phyloP scores from a whole-genome alignment of 129 eudicot genomes.

The Flaveria robusta region DNA sequence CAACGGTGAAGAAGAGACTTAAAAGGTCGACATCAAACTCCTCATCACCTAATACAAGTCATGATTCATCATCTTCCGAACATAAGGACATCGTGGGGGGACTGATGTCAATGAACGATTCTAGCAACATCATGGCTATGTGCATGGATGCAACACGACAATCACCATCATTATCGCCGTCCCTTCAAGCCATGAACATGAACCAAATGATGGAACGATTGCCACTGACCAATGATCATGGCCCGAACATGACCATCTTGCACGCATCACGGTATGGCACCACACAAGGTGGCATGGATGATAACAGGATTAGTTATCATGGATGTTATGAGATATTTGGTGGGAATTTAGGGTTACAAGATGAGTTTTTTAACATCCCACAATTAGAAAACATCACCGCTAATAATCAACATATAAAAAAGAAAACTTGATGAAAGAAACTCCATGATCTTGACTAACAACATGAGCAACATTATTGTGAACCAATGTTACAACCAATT shows the following conservation, averaged over 20 bases:
- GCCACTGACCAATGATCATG: conserved; percentile 21
- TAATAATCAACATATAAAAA: conserved; percentile 42
- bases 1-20: conserved; percentile 74
- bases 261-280: conserved; percentile 44
- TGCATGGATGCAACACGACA: conserved; percentile 43
- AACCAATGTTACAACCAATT: conserved; percentile 35
- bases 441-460: conserved; percentile 35
- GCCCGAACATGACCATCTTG: conserved; percentile 21
- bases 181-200: conserved; percentile 50
- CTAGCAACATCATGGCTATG: conserved; percentile 50
- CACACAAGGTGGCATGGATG: conserved; percentile 46
- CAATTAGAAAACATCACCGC: conserved; percentile 49
- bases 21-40: conserved; percentile 57
- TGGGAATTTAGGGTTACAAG: conserved; percentile 50
- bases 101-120: conserved; percentile 38
- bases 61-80: conserved; percentile 53
- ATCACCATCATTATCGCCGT: conserved; percentile 44
- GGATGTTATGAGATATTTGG: conserved; percentile 53
- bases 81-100: conserved; percentile 37
- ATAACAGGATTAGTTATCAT: conserved; percentile 37
- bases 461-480: conserved; percentile 35
- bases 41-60: conserved; percentile 62
- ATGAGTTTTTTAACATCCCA: conserved; percentile 52
- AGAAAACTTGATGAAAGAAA: conserved; percentile 32
- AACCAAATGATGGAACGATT: conserved; percentile 44